Conservation (phyloP, 2,329 filamentous ascomycete genomes). For the Aspergillus sp. region DNA sequence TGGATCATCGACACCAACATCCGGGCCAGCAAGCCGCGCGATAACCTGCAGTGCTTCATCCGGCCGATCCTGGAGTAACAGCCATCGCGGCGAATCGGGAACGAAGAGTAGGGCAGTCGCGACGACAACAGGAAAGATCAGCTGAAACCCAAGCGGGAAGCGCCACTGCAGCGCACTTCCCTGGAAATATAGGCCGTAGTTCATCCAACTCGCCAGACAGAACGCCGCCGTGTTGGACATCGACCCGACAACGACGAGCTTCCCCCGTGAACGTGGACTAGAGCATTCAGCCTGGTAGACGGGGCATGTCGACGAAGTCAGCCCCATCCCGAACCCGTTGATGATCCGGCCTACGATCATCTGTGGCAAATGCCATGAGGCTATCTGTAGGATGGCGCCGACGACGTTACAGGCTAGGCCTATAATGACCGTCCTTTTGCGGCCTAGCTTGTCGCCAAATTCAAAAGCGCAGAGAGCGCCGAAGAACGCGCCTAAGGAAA, state of each 20-base stretch:
- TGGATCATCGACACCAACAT: conserved; percentile 19
- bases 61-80: conserved; percentile 11
- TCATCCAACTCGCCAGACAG: conserved; percentile 13
- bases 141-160: conserved; percentile 46
- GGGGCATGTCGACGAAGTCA: conserved; percentile 50
- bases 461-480: conserved; percentile 42
- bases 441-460: conserved; percentile 48
- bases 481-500: conserved; percentile 40
- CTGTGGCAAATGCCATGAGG: conserved; percentile 38
- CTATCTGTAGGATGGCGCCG: conserved; percentile 44
- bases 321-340: conserved; percentile 45
- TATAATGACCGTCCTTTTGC: conserved; percentile 39
- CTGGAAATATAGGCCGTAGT: conserved; percentile 8
- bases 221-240: conserved; percentile 12
- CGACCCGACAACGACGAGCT: conserved; percentile 23
- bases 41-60: conserved; percentile 14
- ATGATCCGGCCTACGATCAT: conserved; percentile 39
- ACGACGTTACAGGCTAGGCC: conserved; percentile 42
- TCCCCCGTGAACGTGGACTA: conserved; percentile 40
- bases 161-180: conserved; percentile 27
- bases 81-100: conserved; percentile 37
- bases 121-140: conserved; percentile 40
- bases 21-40: conserved; percentile 1
- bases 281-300: conserved; percentile 46
- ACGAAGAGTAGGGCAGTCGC: conserved; percentile 33